A percentile compares a stretch with the other conserved stretches of the same genome.
These are phyloP conservation scores for Melaleuca quinquenervia DNA, from an alignment of 345 rosid genomes.

Conservation along the genomic window DNA sequence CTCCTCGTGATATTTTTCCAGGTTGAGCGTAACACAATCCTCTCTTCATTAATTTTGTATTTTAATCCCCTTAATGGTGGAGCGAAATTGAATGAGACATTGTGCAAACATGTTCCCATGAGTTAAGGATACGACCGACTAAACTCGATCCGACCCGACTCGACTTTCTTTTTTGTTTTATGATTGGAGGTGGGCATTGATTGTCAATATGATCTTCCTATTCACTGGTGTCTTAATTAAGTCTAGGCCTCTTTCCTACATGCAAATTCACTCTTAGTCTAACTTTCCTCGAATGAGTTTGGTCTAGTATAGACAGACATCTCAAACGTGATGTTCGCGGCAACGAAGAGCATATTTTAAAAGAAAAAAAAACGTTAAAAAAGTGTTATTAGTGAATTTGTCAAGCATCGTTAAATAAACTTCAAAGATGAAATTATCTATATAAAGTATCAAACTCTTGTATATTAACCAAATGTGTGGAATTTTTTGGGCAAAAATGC, in stretches of 20 bases:
- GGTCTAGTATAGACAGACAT: background rate
- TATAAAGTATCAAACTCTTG: too few species aligned
- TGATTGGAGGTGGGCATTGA: background rate
- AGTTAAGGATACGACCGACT: background rate
- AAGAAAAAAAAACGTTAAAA: too few species aligned
- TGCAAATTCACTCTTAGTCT: background rate
- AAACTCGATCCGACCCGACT: background rate
- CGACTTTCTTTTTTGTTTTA: accelerated
- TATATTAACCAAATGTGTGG: too few species aligned
- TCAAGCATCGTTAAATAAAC: too few species aligned
- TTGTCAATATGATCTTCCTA: too few species aligned
- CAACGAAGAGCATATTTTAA: background rate
- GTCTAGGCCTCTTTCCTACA: background rate
- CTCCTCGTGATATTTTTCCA: too few species aligned
- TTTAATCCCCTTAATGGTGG: background rate
- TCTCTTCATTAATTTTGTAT: too few species aligned
- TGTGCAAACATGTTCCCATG: background rate
- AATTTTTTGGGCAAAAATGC: too few species aligned
- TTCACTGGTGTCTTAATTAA: background rate
- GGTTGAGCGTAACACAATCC: too few species aligned
- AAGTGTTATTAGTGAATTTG: too few species aligned
- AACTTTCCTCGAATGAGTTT: background rate
- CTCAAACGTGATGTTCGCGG: background rate
- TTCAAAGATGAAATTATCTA: too few species aligned
- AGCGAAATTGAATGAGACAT: background rate